Conservation (phyloP, 306 rosid genomes). For the Prunus kanzakura region DNA sequence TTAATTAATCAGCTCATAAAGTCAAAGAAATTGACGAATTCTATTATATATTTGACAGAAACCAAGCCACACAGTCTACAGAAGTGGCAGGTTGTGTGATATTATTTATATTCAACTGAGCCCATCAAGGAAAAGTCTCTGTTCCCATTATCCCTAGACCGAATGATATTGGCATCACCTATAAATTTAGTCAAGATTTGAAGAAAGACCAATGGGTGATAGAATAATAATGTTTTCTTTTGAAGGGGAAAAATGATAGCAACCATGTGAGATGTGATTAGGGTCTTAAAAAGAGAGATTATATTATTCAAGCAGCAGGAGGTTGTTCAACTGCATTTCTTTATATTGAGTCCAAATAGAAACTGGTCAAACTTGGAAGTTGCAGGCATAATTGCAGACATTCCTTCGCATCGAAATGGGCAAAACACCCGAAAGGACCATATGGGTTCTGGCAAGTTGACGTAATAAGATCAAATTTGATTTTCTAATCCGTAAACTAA, state of each 20-base stretch:
- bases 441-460: neutral
- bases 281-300: neutral
- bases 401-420: neutral
- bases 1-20: neutral
- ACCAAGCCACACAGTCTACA: neutral
- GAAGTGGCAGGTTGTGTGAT: neutral
- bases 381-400: neutral
- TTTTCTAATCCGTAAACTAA: too few species aligned
- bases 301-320: neutral
- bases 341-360: neutral
- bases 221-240: neutral
- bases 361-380: constrained; percentile 14
- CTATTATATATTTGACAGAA: neutral
- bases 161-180: neutral
- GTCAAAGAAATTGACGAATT: neutral
- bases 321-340: constrained; percentile 2
- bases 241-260: neutral
- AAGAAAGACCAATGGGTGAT: constrained; percentile 1
- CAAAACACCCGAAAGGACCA: neutral
- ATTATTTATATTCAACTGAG: neutral
- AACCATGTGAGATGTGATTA: neutral
- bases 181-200: neutral
- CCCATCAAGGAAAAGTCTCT: neutral
- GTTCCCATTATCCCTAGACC: constrained; percentile 3
- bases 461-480: too few species aligned